These are phyloP conservation scores for Dispira parvispora DNA, from an alignment of 192 early-diverging fungal genomes.

Conservation along the genomic window DNA sequence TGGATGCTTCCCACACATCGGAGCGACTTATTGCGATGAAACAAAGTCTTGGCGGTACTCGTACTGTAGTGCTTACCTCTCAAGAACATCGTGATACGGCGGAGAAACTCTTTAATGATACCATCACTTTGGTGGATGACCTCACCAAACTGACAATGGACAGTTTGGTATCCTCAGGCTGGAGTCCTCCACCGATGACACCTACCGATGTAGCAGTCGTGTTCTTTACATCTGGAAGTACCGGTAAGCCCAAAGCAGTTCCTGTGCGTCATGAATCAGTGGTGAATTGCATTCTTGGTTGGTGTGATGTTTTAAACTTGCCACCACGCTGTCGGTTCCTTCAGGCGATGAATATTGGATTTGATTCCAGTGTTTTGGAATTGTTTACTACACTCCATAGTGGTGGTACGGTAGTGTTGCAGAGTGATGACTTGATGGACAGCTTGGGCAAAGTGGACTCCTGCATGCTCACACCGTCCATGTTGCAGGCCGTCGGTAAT, in stretches of 20 bases:
- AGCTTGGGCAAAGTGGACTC: neutral
- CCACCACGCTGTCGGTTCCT: neutral
- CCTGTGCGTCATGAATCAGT: neutral
- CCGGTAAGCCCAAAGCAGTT: constrained; percentile 5
- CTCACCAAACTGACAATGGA: too few species aligned
- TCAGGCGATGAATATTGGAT: constrained; percentile 3
- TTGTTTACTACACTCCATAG: neutral
- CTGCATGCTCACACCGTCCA: neutral
- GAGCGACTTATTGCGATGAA: too few species aligned
- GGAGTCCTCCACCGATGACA: too few species aligned
- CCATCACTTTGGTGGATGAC: neutral
- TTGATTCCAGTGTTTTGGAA: neutral
- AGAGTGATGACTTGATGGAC: neutral
- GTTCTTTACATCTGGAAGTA: constrained; percentile 8
- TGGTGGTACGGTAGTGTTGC: constrained; percentile 4
- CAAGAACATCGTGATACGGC: too few species aligned
- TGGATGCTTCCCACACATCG: neutral
- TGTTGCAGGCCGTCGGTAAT: neutral
- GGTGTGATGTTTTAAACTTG: neutral
- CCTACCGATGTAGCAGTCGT: neutral
- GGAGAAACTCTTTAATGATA: too few species aligned
- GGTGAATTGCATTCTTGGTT: neutral
- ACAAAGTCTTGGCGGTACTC: neutral
- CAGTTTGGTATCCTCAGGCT: too few species aligned
- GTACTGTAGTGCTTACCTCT: too few species aligned